These are phyloP conservation scores for Wickerhamiella brachini DNA, from an alignment of 805 yeast species.

Conservation along the genomic window DNA sequence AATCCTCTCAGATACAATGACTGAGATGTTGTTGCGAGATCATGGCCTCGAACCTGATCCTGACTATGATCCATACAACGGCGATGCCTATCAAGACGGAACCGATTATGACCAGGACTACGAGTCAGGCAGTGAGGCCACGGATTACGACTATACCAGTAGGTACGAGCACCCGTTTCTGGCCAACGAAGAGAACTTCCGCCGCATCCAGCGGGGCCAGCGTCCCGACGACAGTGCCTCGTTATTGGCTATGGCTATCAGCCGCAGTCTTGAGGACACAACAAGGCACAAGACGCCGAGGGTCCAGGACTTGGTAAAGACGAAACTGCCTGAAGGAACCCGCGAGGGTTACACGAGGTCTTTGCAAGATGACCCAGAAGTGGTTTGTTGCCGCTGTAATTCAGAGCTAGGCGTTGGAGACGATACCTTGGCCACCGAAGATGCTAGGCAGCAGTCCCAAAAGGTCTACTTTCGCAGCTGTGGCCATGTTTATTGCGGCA, in stretches of 20 bases:
- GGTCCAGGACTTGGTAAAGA: neutral
- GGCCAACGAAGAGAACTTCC: neutral
- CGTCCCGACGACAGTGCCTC: neutral
- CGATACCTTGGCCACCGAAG: neutral
- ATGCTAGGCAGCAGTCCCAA: neutral
- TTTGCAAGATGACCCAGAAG: constrained; percentile 26
- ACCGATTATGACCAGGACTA: no score
- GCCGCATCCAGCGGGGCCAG: neutral
- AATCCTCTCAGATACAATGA: neutral
- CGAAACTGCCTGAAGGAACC: neutral
- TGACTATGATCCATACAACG: neutral
- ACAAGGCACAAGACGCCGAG: neutral
- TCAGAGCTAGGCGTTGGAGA: constrained; percentile 42
- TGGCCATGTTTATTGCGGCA: constrained; percentile 80
- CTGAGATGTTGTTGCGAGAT: neutral
- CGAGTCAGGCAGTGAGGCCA: no score
- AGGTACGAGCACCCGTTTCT: no score
- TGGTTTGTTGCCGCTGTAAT: constrained; percentile 58
- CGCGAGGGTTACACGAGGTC: constrained; percentile 17
- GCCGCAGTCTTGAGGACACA: neutral
- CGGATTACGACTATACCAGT: no score
- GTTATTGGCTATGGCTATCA: neutral
- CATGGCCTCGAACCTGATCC: neutral
- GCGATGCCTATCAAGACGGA: no score
- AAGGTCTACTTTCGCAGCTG: constrained; percentile 48